A percentile compares a stretch with the other conserved stretches of the same genome.
Conservation (phyloP, 139 green algal genomes). For the Zygnema circumcarinatum region DNA sequence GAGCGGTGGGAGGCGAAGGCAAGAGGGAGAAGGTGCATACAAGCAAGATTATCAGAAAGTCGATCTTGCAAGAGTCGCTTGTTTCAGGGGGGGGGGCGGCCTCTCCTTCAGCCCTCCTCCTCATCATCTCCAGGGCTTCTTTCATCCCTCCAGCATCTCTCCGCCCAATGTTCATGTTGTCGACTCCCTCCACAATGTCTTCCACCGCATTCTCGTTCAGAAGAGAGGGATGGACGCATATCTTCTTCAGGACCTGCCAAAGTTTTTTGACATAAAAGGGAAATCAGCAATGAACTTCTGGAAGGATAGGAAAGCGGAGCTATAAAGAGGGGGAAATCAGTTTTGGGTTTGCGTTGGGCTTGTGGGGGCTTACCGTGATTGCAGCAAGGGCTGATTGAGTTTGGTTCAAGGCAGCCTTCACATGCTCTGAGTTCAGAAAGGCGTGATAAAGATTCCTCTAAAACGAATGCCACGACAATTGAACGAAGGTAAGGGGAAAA, state of each 20-base stretch:
- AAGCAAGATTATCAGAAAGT: slow-evolving; percentile 11
- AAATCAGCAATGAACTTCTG: neutral
- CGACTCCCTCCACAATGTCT: slow-evolving; percentile 31
- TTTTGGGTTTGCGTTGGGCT: slow-evolving; percentile 65
- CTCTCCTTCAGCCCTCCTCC: neutral
- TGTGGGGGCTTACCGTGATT: slow-evolving; percentile 53
- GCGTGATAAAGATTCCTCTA: slow-evolving; percentile 51
- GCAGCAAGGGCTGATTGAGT: slow-evolving; percentile 79
- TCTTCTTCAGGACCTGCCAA: slow-evolving; percentile 67
- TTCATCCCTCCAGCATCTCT: neutral
- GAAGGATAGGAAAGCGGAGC: neutral
- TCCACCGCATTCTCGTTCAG: slow-evolving; percentile 73
- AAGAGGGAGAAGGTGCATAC: neutral
- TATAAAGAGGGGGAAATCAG: neutral
- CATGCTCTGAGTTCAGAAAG: slow-evolving; percentile 64
- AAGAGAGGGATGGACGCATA: slow-evolving; percentile 93
- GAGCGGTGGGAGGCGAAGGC: neutral
- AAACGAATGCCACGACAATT: no score
- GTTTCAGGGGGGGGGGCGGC: neutral
- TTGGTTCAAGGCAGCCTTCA: slow-evolving; percentile 81
- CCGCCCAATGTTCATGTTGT: neutral
- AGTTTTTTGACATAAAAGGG: neutral
- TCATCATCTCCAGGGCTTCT: neutral
- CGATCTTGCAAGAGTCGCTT: neutral
- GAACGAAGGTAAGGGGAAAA: no score